Evolutionary conservation across 768 basidiomycete genomes (phyloP), one percentile per base, ranked within the genome.

Genomic region (Cubamyces lactineus): DNA sequence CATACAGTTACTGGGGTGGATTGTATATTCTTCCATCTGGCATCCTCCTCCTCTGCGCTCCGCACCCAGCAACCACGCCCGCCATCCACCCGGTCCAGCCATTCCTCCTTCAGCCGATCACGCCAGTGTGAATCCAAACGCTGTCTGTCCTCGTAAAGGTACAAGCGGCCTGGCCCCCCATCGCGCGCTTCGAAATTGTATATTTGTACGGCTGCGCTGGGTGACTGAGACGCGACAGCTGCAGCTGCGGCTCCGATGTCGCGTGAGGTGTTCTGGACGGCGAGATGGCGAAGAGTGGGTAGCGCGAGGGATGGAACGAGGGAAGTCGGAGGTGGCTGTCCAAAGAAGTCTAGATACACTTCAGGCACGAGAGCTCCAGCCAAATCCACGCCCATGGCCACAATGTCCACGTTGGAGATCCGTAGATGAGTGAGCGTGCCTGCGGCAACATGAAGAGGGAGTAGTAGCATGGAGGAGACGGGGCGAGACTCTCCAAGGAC

Each of bases 1-100:
- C 34, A 34, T 1, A 34, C 34, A 11, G 34, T 5, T 34, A 34
- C 5, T 30, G 28, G 8, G 28, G 28, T 30, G 9, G 34, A 34
- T 34, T 34, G 34, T 34, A 34, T 34, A 11, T 34, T 34, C 34
- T 34, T 34, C 34, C 34, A 34, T 34, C 34, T 34, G 34, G 34
- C 11, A 11, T 24, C 46, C 8, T 54, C 55, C 34, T 40, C n/a
- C 12, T 28, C 43, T 9, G 30, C 46, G 6, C 34, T 21, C 38
- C 40, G 16, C 34, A 48, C 34, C 45, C 46, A 57, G 23, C 53
- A 54, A 24, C 53, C 53, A 1, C 41, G 41, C 2, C 53, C 41
- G 5, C 53, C 53, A 17, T 43, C 24, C 41, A 54, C 45, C 12
- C 53, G 53, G 12, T 54, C 41, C 15, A 43, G 15, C 53, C 53